Evolutionary conservation across 2,329 filamentous ascomycete genomes (phyloP), one percentile per base, ranked within the genome.

Genomic region (Aspergillus fischeri): DNA sequence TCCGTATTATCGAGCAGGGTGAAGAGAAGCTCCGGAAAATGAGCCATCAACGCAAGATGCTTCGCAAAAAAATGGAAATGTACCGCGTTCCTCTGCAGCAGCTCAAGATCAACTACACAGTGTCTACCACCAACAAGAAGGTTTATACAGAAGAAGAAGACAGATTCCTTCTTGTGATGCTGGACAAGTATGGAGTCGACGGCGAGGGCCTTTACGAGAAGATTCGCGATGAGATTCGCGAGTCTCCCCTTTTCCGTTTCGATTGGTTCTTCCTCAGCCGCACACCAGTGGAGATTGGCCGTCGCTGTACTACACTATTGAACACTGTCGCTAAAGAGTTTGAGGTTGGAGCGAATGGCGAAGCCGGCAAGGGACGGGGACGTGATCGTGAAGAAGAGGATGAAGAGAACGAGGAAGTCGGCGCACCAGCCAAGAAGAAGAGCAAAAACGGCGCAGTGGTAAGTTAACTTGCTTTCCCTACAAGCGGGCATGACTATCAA

Each of bases 91-190:
- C 94, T 25, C 83, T 99, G 17, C 94, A 99, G 74, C 94, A 99
- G 75, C 86, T 99, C 69, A 96, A 96, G 81, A 92, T 99, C 79
- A 97, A 96, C 78, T 99, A 99, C 76, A 96, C 92, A 0, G 94
- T 99, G 28, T 96, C 92, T 6, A 99, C 94, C 2, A 99, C 95
- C 9, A 99, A 99, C 84, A 99, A 99, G 80, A 99, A 99, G 79
- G 92, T 99, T 1, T 99, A 99, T 73, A 97, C 92, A 0, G 95
- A 99, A 72, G 94, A 99, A 71, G 94, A 99, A 74, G 94, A 99
- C 71, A 86, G 94, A 3, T 99, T 99, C 77, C 77, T 99, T 53
- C 82, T 99, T 35, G 93, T 99, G 51, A 88, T 97, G 77, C 82
- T 99, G 5, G 92, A 99, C 76, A 90, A 88, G 73, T 89, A 92